Conservation (phyloP, 2,329 filamentous ascomycete species). For the Bipolaris sorokiniana region DNA sequence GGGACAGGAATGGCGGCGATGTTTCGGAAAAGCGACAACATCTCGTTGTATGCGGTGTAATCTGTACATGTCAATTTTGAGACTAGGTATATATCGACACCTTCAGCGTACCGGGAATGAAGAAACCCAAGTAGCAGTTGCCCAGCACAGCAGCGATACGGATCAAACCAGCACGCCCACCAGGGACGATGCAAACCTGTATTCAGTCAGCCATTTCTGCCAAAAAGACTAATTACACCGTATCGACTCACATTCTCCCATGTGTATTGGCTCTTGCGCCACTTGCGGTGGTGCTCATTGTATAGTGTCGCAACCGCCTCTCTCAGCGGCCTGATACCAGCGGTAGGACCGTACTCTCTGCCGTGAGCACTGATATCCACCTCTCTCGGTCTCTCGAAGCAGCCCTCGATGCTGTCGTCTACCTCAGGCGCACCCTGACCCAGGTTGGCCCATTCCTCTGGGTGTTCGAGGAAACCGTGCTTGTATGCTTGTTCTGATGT, state of each 20-base stretch:
- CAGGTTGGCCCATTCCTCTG: slow-evolving; percentile 86
- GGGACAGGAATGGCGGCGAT: slow-evolving; percentile 60
- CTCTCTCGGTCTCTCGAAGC: slow-evolving; percentile 78
- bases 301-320: slow-evolving; percentile 90
- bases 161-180: slow-evolving; percentile 89
- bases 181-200: slow-evolving; percentile 73
- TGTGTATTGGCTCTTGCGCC: slow-evolving; percentile 87
- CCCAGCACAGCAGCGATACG: slow-evolving; percentile 92
- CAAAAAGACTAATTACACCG: slow-evolving; percentile 44
- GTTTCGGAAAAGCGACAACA: slow-evolving; percentile 94
- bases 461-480: slow-evolving; percentile 84
- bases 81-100: too few relatives aligned
- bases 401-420: slow-evolving; percentile 88
- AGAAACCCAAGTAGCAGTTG: slow-evolving; percentile 91
- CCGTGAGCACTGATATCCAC: slow-evolving; percentile 80
- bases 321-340: slow-evolving; percentile 88
- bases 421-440: slow-evolving; percentile 94
- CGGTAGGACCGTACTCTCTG: slow-evolving; percentile 89
- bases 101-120: slow-evolving; percentile 65
- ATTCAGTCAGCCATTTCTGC: slow-evolving; percentile 57
- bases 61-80: slow-evolving; percentile 51
- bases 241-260: slow-evolving; percentile 73
- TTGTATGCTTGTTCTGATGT: slow-evolving; percentile 85
- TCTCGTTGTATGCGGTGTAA: slow-evolving; percentile 97
- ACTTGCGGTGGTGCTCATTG: slow-evolving; percentile 88